These are phyloP conservation scores for Parastagonospora nodorum DNA, from an alignment of 2,329 filamentous ascomycete species.

Conservation along the genomic window DNA sequence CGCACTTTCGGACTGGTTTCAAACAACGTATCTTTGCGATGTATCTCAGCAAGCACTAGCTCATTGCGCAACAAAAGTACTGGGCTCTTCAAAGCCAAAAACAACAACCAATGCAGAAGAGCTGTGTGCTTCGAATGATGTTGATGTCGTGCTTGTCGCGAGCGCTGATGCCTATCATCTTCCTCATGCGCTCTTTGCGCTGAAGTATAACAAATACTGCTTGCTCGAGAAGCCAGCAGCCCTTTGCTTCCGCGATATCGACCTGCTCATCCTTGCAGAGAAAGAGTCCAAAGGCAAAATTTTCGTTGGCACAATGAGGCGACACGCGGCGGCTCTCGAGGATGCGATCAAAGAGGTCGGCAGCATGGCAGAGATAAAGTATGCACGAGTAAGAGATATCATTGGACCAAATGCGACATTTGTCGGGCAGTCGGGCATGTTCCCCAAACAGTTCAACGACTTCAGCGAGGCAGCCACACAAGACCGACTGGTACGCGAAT, in stretches of 20 bases:
- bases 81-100: conserved; percentile 13
- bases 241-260: conserved; percentile 53
- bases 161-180: conserved; percentile 62
- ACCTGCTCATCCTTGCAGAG: conserved; percentile 58
- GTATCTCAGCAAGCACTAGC: conserved; percentile 50
- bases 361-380: conserved; percentile 57
- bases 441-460: conserved; percentile 49
- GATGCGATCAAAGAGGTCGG: conserved; percentile 61
- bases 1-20: conserved; percentile 52
- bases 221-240: conserved; percentile 66
- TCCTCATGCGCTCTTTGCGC: conserved; percentile 56
- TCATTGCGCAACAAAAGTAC: conserved; percentile 48
- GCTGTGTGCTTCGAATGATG: conserved; percentile 50
- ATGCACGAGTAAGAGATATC: conserved; percentile 60
- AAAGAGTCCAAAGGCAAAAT: conserved; percentile 49
- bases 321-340: conserved; percentile 63
- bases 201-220: conserved; percentile 60
- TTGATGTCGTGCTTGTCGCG: conserved; percentile 61
- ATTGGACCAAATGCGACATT: conserved; percentile 60
- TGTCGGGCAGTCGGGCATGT: conserved; percentile 56
- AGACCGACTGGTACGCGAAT: background rate
- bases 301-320: conserved; percentile 66
- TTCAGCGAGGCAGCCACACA: background rate
- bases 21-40: conserved; percentile 58
- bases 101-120: conserved; percentile 38